phyloP scores from a whole-genome alignment of 2,329 filamentous ascomycete genomes.

The Alternaria brassicicola region DNA sequence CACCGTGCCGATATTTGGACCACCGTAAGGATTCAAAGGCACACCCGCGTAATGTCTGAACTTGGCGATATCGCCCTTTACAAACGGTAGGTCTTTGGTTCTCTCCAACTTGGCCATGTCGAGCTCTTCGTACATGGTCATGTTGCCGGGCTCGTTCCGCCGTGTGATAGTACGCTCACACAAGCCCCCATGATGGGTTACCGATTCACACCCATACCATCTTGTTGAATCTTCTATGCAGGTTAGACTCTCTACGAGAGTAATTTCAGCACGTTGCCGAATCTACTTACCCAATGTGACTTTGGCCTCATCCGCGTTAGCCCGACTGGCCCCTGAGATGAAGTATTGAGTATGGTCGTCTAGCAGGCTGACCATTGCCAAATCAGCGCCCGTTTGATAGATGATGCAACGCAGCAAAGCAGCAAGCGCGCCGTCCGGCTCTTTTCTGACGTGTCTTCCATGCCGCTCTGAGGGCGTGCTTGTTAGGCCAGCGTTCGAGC shows the following conservation, averaged over 20 bases:
- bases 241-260: neutral
- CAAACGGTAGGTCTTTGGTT: constrained; percentile 11
- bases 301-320: constrained; percentile 4
- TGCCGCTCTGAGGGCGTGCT: constrained; percentile 2
- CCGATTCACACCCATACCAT: constrained; percentile 15
- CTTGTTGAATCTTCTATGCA: constrained; percentile 4
- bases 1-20: constrained; percentile 11
- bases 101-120: constrained; percentile 9
- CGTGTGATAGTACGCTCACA: constrained; percentile 14
- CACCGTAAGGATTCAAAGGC: constrained; percentile 10
- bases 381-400: constrained; percentile 7
- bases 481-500: neutral
- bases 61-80: constrained; percentile 9
- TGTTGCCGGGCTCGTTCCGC: constrained; percentile 6
- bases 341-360: constrained; percentile 15
- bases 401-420: constrained; percentile 11
- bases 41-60: constrained; percentile 13
- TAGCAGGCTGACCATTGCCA: constrained; percentile 13
- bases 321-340: constrained; percentile 10
- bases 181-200: constrained; percentile 11
- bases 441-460: neutral
- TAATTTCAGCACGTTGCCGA: neutral
- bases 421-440: constrained; percentile 11
- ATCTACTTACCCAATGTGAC: constrained; percentile 9
- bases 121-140: constrained; percentile 12